Base-by-base conservation (phyloP, 2,329 filamentous ascomycete species). In the Neurospora sp. region DNA sequence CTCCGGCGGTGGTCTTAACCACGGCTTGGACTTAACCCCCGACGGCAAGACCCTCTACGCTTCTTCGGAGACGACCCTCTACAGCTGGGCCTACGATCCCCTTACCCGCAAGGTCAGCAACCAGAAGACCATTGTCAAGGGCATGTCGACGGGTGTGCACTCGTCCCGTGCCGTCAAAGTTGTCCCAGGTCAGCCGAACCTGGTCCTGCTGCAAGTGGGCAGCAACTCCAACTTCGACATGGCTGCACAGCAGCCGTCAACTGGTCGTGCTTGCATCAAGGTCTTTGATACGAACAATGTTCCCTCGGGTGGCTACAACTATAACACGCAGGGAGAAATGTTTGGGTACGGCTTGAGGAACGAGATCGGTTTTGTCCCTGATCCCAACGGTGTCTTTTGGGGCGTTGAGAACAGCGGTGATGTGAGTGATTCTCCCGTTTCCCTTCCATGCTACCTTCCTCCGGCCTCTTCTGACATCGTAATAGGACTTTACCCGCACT, bases 301-400 rank as follows among this genome's bases (percentile, higher is more conserved):
- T 8, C 81, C 81, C 0, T 71, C 77, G 0, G 74, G 68, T 5
- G 81, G 80, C 0, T 81, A 77, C 71, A 77, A 78, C 73, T 83
- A 80, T 72, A 80, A 79, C 70, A 80, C 77, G 0, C 77, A 78
- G n/a, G 81, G 81, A 5, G 78, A 78, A 69, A 77, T 80, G 36
- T 77, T 80, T 33, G 81, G 78, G 0, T 82, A 81, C 66, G 81
- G 81, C 0, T 78, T 91, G 67, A 82, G 88, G 8, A 91, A 91
- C 77, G 87, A 88, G 37, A 87, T 90, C 23, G 88, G 88, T 11
- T 81, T 90, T 41, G 84, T 80, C 6, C 84, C 86, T 67, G 82
- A 88, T 71, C 79, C 79, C 8, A 78, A 76, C 62, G 78, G 76
- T 3, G 77, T 78, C 10, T 77, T 81, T 10, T 82, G 88, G 90